Evolutionary conservation across 2,329 filamentous ascomycete species (phyloP).

Genomic region (Pestalotiopsis sp.): DNA sequence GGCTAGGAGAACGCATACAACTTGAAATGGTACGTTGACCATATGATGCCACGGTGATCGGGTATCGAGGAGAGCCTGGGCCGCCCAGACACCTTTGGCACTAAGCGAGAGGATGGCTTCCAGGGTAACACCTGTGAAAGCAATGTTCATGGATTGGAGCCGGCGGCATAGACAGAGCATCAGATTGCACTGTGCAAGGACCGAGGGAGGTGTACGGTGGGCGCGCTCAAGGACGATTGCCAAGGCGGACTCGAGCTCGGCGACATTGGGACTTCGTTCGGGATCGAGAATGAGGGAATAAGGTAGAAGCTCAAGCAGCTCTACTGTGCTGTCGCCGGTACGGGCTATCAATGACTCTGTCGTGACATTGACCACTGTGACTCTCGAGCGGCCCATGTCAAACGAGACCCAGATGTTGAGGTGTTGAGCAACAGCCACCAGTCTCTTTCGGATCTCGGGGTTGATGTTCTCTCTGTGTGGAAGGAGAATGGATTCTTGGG

Average conservation of each 20-base stretch:
- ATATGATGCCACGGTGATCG: slow-evolving; percentile 60
- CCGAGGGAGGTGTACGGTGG: slow-evolving; percentile 43
- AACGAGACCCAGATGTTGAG: slow-evolving; percentile 63
- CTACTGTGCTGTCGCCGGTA: slow-evolving; percentile 42
- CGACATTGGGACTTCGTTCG: slow-evolving; percentile 40
- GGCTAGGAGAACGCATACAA: slow-evolving; percentile 56
- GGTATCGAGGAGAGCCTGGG: slow-evolving; percentile 45
- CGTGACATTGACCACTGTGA: slow-evolving; percentile 24
- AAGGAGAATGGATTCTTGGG: slow-evolving; percentile 21
- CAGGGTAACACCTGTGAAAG: slow-evolving; percentile 40
- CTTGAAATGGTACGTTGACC: slow-evolving; percentile 62
- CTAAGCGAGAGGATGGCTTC: slow-evolving; percentile 50
- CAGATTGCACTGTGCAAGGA: slow-evolving; percentile 56
- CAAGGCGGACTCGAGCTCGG: slow-evolving; percentile 46
- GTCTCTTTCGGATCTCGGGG: slow-evolving; percentile 41
- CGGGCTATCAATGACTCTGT: slow-evolving; percentile 14
- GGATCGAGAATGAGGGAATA: slow-evolving; percentile 58
- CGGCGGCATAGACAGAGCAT: slow-evolving; percentile 58
- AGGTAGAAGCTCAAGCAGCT: slow-evolving; percentile 55
- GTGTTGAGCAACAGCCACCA: slow-evolving; percentile 56
- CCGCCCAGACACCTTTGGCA: slow-evolving; percentile 46
- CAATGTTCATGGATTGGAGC: slow-evolving; percentile 50
- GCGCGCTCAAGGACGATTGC: slow-evolving; percentile 39
- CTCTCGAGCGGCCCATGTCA: slow-evolving; percentile 57
- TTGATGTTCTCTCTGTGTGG: slow-evolving; percentile 29